A percentile compares a stretch with the other conserved stretches of the same genome.
Evolutionary conservation across 805 yeast species (phyloP).

Genomic region (Saturnispora serradocipensis): DNA sequence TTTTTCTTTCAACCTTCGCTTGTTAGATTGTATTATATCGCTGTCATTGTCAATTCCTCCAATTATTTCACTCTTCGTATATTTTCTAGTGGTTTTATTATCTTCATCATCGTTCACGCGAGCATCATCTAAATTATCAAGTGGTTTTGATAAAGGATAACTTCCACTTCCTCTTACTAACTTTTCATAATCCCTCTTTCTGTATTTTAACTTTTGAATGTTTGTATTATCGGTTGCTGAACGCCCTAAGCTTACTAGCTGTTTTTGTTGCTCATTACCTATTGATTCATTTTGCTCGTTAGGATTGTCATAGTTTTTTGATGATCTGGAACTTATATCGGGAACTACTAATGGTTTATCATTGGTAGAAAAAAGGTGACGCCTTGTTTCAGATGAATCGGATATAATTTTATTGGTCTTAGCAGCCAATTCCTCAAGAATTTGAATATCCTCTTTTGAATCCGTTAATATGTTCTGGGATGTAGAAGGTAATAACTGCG

Average conservation of each 20-base stretch:
- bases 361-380: background rate
- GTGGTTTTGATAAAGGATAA: background rate
- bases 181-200: conserved; percentile 10
- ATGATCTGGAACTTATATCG: background rate
- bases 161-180: background rate
- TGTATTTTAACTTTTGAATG: background rate
- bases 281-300: background rate
- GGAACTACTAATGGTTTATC: background rate
- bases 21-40: background rate
- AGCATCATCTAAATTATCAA: background rate
- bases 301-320: background rate
- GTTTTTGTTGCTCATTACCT: background rate
- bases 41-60: background rate
- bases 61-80: conserved; percentile 4
- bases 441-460: background rate
- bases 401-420: background rate
- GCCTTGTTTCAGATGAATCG: background rate
- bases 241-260: background rate
- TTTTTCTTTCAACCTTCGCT: background rate
- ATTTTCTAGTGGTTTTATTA: conserved; percentile 3
- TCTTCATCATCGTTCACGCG: conserved; percentile 11
- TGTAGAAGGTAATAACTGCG: background rate
- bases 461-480: background rate
- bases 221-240: background rate
- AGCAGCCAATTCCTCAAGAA: background rate